These are phyloP conservation scores for Schwanniomyces yamadae DNA, from an alignment of 805 yeast genomes.

Conservation along the genomic window DNA sequence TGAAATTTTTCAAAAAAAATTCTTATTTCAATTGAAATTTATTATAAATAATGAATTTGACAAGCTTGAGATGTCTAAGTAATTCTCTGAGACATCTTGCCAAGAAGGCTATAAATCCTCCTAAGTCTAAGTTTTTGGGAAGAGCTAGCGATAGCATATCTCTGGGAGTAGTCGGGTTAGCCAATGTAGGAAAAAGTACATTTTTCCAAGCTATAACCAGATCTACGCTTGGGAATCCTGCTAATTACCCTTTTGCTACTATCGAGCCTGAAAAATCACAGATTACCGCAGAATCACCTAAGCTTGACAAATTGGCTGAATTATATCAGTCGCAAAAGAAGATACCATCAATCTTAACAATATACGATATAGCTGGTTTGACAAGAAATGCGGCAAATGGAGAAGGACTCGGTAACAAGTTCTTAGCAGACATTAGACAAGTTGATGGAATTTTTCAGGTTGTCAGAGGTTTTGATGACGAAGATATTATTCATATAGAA, in stretches of 20 bases:
- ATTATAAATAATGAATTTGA: background rate
- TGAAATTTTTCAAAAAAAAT: too few relatives aligned
- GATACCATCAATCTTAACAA: slow-evolving; percentile 55
- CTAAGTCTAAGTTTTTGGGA: slow-evolving; percentile 21
- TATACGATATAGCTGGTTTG: slow-evolving; percentile 70
- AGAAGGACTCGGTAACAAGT: slow-evolving; percentile 74
- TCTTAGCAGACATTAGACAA: slow-evolving; percentile 63
- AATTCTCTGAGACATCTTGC: slow-evolving; percentile 3
- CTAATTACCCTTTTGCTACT: slow-evolving; percentile 69
- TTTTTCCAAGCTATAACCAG: slow-evolving; percentile 56
- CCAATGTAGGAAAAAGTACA: slow-evolving; percentile 55
- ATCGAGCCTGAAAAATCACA: slow-evolving; percentile 70
- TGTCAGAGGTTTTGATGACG: slow-evolving; percentile 62
- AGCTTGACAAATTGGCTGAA: slow-evolving; percentile 46
- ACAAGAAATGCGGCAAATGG: slow-evolving; percentile 63
- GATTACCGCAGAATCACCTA: slow-evolving; percentile 50
- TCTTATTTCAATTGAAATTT: background rate
- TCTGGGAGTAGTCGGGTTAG: slow-evolving; percentile 55
- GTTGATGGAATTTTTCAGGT: slow-evolving; percentile 73
- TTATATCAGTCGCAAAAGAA: slow-evolving; percentile 50
- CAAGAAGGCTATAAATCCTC: slow-evolving; percentile 3
- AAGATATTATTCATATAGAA: slow-evolving; percentile 65
- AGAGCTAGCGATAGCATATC: slow-evolving; percentile 37
- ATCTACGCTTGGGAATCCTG: slow-evolving; percentile 56
- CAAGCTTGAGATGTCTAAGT: background rate